Conservation (phyloP, 129 eudicot species). For the Centrapalus pauciflorus region DNA sequence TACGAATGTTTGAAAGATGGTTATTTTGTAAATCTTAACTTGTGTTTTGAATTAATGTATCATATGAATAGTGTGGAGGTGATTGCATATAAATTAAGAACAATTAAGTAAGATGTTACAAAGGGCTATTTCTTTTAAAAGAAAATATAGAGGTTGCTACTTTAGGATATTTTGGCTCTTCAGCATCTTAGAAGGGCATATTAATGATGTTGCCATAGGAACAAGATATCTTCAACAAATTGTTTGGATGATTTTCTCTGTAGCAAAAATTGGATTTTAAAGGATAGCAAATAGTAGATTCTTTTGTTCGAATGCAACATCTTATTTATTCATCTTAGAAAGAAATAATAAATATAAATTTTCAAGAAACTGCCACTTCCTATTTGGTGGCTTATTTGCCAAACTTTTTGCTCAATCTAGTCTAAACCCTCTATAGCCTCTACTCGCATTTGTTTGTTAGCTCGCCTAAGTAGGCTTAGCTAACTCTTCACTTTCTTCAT, state of each 20-base stretch:
- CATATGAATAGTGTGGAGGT: too few species aligned
- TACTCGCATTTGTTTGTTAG: conserved; percentile 3
- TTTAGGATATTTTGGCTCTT: neutral
- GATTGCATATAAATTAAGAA: too few species aligned
- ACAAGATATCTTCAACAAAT: neutral
- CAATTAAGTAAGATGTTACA: neutral
- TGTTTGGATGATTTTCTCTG: too few species aligned
- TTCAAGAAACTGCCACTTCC: neutral
- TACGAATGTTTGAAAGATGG: too few species aligned
- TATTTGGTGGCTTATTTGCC: conserved; percentile 10
- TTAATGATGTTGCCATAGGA: neutral
- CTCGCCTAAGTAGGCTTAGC: neutral
- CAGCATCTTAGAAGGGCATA: neutral
- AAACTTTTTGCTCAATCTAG: neutral
- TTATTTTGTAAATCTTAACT: too few species aligned
- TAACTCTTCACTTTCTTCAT: neutral
- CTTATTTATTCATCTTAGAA: too few species aligned
- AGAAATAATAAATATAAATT: too few species aligned
- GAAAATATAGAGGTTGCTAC: too few species aligned
- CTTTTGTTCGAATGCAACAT: neutral
- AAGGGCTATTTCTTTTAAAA: too few species aligned
- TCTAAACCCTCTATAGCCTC: conserved; percentile 15
- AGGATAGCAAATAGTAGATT: neutral
- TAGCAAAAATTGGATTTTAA: too few species aligned
- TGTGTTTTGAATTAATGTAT: too few species aligned